phyloP scores from a whole-genome alignment of 1,284 basidiomycete genomes.

The Pseudozyma pruni region DNA sequence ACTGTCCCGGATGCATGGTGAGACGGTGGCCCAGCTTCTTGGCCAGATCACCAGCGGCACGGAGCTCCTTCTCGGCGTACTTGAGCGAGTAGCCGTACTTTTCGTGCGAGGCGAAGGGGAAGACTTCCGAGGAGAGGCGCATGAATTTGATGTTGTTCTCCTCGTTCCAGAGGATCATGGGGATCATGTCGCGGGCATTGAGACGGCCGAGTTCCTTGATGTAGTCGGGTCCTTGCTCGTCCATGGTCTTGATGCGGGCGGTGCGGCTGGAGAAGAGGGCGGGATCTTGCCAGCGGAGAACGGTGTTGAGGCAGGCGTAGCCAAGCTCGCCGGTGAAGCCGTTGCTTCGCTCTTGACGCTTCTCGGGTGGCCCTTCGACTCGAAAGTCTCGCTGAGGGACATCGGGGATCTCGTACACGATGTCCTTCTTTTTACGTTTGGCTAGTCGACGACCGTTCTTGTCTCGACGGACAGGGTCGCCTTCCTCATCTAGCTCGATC shows the following conservation, averaged over 20 bases:
- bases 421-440: slow-evolving; percentile 73
- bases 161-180: slow-evolving; percentile 73
- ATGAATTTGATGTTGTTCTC: slow-evolving; percentile 63
- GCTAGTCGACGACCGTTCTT: slow-evolving; percentile 69
- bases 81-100: slow-evolving; percentile 82
- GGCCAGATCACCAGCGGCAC: slow-evolving; percentile 78
- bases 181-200: slow-evolving; percentile 76
- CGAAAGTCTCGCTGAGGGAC: slow-evolving; percentile 64
- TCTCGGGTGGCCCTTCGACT: slow-evolving; percentile 44
- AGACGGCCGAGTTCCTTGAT: slow-evolving; percentile 80
- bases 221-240: slow-evolving; percentile 82
- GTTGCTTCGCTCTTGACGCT: slow-evolving; percentile 31
- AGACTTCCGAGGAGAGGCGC: slow-evolving; percentile 75
- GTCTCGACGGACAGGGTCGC: slow-evolving; percentile 66
- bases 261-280: slow-evolving; percentile 80
- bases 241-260: slow-evolving; percentile 80
- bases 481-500: slow-evolving; percentile 48
- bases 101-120: slow-evolving; percentile 86
- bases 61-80: slow-evolving; percentile 74
- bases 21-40: slow-evolving; percentile 81
- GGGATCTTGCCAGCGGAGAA: slow-evolving; percentile 78
- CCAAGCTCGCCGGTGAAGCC: slow-evolving; percentile 68
- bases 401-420: slow-evolving; percentile 77
- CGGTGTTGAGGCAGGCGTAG: slow-evolving; percentile 85
- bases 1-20: slow-evolving; percentile 85